Evolutionary conservation across 306 rosid genomes (phyloP), one percentile per base, ranked within the genome.

Genomic region (Acacia confusa): DNA sequence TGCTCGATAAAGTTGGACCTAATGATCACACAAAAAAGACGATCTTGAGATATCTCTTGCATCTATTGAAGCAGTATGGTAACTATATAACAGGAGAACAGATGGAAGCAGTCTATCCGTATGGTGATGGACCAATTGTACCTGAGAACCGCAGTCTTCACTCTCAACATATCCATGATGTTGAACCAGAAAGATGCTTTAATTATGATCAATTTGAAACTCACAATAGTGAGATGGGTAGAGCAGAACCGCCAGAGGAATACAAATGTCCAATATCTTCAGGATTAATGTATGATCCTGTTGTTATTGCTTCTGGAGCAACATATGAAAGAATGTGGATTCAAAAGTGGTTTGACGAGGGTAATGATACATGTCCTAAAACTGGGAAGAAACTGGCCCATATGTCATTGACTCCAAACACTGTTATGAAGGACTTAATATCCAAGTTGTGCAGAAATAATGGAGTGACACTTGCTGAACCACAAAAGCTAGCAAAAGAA

Each of bases 301-400:
- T 94, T 70, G 88, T 90, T 44, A 82, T 94, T 82, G 95, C 88
- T 38, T 95, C 97, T 36, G 97, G 97, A 74, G 84, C 53, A 78
- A 90, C 98, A 72, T 92, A 78, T 78, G 97, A 95, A 86, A 90
- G 90, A 83, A 85, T 86, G 88, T 92, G 92, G 95, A 91, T 92
- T 80, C 92, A 90, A 41, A 95, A 91, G 84, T 95, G 97, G 97
- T 88, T 95, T 84, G 87, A 82, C 24, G 97, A 94, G 92, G 97
- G 97, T 65, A 79, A 90, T 79, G 82, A 85, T 70, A 79, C 77
- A 20, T 92, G 98, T 83, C 98, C 94, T 13, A 86, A 87, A 83
- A 90, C 92, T 28, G 58, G 74, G 72, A 71, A 50, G 81, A 88
- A 86, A 81, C 84, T 95, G 50, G 16, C 48, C 16, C 76, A 86